Percentiles rank a stretch among this genome's conserved stretches.
Conservation (phyloP, 805 yeast genomes). For the Metschnikowia kofuensis region DNA sequence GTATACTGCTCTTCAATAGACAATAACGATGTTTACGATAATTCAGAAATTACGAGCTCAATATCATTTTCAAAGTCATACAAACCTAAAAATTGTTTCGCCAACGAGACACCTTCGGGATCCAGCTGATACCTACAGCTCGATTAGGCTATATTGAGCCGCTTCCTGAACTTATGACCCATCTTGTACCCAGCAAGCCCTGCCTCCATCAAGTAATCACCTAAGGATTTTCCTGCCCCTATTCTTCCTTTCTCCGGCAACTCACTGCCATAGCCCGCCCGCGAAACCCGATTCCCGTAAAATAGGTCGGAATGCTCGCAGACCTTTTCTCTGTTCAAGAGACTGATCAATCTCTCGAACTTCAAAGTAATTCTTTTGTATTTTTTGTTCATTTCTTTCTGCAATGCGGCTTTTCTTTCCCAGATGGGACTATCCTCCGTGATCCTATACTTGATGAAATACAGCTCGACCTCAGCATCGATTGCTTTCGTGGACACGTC, state of each 20-base stretch:
- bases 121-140: neutral
- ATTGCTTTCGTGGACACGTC: constrained; percentile 10
- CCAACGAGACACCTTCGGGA: neutral
- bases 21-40: constrained; percentile 5
- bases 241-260: constrained; percentile 24
- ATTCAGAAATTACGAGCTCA: neutral
- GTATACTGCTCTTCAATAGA: neutral
- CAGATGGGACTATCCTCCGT: constrained; percentile 7
- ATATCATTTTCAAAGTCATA: too few relatives aligned
- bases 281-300: constrained; percentile 5
- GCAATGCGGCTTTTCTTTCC: constrained; percentile 14
- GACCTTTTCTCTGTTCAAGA: constrained; percentile 21
- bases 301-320: constrained; percentile 36
- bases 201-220: constrained; percentile 29
- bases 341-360: constrained; percentile 14
- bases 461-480: constrained; percentile 12
- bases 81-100: neutral
- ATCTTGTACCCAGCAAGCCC: constrained; percentile 23
- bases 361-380: constrained; percentile 13
- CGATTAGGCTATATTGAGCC: constrained; percentile 17
- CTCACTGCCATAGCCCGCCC: constrained; percentile 2
- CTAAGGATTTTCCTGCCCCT: constrained; percentile 29
- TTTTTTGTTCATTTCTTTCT: constrained; percentile 16
- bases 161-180: constrained; percentile 28
- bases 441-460: constrained; percentile 16